phyloP scores from a whole-genome alignment of 1,139 yeast genomes.

The Geotrichum australiense region DNA sequence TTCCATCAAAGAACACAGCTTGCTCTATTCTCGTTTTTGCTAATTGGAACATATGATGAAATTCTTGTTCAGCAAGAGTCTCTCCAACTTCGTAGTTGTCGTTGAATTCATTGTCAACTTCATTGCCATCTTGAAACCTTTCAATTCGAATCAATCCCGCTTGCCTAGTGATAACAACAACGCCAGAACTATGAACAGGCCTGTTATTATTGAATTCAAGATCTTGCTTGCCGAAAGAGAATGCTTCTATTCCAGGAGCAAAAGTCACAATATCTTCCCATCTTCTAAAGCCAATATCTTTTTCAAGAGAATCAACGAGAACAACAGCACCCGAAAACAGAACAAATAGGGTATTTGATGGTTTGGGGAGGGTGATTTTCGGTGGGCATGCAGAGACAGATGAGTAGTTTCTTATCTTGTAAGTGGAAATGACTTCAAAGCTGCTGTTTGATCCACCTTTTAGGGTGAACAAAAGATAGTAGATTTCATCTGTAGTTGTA shows the following conservation, averaged over 20 bases:
- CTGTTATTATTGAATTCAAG: conserved; percentile 21
- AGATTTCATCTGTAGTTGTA: conserved; percentile 19
- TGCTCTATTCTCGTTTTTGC: conserved; percentile 74
- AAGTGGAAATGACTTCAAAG: conserved; percentile 54
- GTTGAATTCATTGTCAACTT: conserved; percentile 16
- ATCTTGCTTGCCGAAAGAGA: conserved; percentile 57
- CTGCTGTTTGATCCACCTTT: conserved; percentile 45
- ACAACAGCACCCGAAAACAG: conserved; percentile 56
- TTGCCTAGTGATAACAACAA: conserved; percentile 50
- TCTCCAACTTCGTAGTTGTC: conserved; percentile 19
- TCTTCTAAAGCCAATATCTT: conserved; percentile 37
- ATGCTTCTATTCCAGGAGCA: conserved; percentile 45
- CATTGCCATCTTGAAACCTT: conserved; percentile 31
- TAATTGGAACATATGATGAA: too few relatives aligned
- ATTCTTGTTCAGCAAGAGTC: conserved; percentile 27
- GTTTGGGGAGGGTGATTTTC: conserved; percentile 51
- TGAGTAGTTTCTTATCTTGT: conserved; percentile 43
- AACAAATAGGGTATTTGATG: conserved; percentile 58
- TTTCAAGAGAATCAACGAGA: conserved; percentile 53
- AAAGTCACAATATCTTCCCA: conserved; percentile 76
- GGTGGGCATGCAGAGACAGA: conserved; percentile 40
- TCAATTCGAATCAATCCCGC: conserved; percentile 63
- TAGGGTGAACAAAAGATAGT: conserved; percentile 43
- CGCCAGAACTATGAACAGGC: conserved; percentile 35
- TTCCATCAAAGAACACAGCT: conserved; percentile 57